Base-by-base conservation (phyloP, 2,329 filamentous ascomycete genomes). In the Metarhizium brunneum region DNA sequence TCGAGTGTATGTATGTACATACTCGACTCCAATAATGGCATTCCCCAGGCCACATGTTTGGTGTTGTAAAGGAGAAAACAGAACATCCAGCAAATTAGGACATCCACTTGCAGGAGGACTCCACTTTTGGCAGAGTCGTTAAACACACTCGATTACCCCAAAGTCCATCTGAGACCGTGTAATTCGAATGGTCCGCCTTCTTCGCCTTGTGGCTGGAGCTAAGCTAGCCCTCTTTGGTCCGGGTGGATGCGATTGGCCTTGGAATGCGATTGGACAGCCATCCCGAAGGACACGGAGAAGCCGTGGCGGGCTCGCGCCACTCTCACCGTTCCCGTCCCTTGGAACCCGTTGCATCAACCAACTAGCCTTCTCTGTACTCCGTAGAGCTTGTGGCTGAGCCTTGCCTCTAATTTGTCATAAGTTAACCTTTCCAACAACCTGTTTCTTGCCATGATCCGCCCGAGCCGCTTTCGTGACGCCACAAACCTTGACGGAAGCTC, bases 191-290 rank as follows among this genome's bases (percentile, higher is more conserved):
- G 38, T 40, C 38, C 38, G 32, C 35, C 13, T 43, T 45, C 16
- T 16, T 6, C 42, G 42, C n/a, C 42, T 45, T 45, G 32, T 35
- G 32, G 32, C 32, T 35, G 6, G 32, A 35, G 32, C 32, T 8
- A 25, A 3, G 25, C 25, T 25, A 25, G 25, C 25, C 25, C 25
- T 25, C 25, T 25, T 25, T 25, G 3, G 18, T 45, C 42, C 8
- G 11, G 16, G 18, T 18, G 10, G 30, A 36, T 54, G 38, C 38
- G 13, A 56, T 47, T 47, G 51, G 52, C 13, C 16, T 20, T 40
- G 38, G 36, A 54, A 54, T 56, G 55, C 55, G 52, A 56, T 54
- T 56, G 55, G 51, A 11, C 38, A 14, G 25, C 45, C 25, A 29
- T 30, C 13, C 14, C 52, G 30, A 53, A 30, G n/a, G 10, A 3